Percentiles rank a stretch among this genome's conserved stretches.
These are phyloP conservation scores for Rubroboletus pulcherrimus DNA, from an alignment of 768 basidiomycete species.

Conservation along the genomic window DNA sequence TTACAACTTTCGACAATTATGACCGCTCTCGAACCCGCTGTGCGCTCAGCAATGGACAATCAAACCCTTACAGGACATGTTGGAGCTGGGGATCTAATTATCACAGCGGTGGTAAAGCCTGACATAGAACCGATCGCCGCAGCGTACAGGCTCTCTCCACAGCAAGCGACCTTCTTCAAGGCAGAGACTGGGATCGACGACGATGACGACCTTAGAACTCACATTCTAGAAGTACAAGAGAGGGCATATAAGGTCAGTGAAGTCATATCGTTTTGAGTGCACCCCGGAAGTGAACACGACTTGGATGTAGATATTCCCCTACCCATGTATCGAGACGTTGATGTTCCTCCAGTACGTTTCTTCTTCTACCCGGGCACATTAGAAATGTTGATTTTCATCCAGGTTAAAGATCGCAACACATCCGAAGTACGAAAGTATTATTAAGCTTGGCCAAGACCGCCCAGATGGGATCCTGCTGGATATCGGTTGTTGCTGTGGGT, in stretches of 20 bases:
- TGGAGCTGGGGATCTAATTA: constrained; percentile 8
- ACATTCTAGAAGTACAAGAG: constrained; percentile 29
- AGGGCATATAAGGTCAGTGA: constrained; percentile 29
- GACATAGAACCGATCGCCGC: background rate
- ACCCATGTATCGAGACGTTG: constrained; percentile 27
- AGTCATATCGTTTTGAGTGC: background rate
- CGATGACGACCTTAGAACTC: constrained; percentile 24
- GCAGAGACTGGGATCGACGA: constrained; percentile 26
- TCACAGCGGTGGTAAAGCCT: background rate
- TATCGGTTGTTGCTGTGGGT: constrained; percentile 43
- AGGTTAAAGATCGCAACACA: constrained; percentile 10
- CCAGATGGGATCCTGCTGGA: constrained; percentile 39
- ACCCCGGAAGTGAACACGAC: background rate
- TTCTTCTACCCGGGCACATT: background rate
- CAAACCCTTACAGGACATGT: background rate
- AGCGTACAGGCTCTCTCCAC: constrained; percentile 4
- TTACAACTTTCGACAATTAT: no score
- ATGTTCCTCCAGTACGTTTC: constrained; percentile 21
- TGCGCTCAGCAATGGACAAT: background rate
- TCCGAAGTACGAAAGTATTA: constrained; percentile 24
- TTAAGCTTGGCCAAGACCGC: constrained; percentile 36
- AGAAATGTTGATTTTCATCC: background rate
- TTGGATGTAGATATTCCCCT: constrained; percentile 25
- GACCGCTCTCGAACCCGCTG: background rate
- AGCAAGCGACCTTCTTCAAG: constrained; percentile 28